Base-by-base conservation (phyloP, 1,139 yeast species). In the Kazachstania sp. region DNA sequence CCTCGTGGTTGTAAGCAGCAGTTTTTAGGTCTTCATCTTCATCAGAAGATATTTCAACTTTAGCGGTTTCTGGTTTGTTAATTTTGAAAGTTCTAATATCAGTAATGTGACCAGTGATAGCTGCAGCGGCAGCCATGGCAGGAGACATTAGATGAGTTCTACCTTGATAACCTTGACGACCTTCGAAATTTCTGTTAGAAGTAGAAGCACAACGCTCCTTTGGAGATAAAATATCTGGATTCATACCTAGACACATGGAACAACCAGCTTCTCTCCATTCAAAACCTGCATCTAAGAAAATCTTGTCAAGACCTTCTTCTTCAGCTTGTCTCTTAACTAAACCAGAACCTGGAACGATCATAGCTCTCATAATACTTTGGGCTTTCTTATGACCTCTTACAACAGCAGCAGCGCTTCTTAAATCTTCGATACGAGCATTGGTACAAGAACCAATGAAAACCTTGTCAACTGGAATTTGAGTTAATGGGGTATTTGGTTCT, bases 221-320 rank as follows among this genome's bases (percentile, higher is more conserved):
- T 41, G 97, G 97, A 52, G 83, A 80, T 63, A 92, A 78, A 60
- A 92, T 90, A 72, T 92, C 98, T 38, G 97, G 97, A 71, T 92
- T 92, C 98, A 92, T 92, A 70, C 98, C 98, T 51, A 92, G 78
- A 72, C 98, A 92, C 98, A 92, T 92, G 45, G 97, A 90, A 71
- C 98, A 92, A 53, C 98, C 98, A 54, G 98, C 97, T 72, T 92
- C 98, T 74, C 98, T 84, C 98, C 98, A 92, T 60, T 85, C 88
- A 65, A 92, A 92, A 28, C 96, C 97, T 48, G 98, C 97, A 45
- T 79, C 87, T 61, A 75, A 80, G 61, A 92, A 92, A 51, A 92
- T 78, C 72, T 86, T 86, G 67, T 92, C 94, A 49, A 92, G 77
- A 46, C 98, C 98, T 71, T 92, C 98, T 55, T 72, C 74, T 71